Evolutionary conservation across 495 filamentous ascomycete species (phyloP), one percentile per base, ranked within the genome.

Genomic region (Jackrogersella multiformis): DNA sequence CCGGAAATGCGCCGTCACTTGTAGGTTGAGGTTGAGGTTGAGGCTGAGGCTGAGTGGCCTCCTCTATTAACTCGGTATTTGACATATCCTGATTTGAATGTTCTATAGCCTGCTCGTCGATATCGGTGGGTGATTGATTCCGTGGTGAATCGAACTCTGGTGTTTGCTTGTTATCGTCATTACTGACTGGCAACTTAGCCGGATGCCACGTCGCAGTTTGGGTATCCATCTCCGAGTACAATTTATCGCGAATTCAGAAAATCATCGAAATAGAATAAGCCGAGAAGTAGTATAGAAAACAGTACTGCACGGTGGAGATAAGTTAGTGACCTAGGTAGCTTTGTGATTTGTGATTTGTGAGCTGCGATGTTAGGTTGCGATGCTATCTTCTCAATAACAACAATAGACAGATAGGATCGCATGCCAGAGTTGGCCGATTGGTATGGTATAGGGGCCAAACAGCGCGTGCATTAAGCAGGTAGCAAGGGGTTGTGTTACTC

Each of bases 161-260:
- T 65, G 56, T 56, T 61, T 69, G 52, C 59, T 65, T 44, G 61
- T 58, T 58, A 61, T 77, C 68, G 45, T 67, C 71, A 64, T 61
- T 62, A 56, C 76, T 76, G 61, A 85, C 78, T 57, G 84, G 84
- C 83, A 81, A 84, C 71, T 81, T 76, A 21, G 84, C 84, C 60
- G 84, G 84, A 74, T 86, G 76, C 84, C 84, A 86, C 57, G 82
- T 80, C 61, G 81, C 74, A 62, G 64, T 79, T 53, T 77, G 74
- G 56, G 73, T 70, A 69, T 78, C 77, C 62, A 74, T 76, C 61
- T 74, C 55, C 77, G 61, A 24, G 61, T 65, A 82, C 80, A 68
- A 65, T 61, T 51, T 58, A 63, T 53, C 35, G 66, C 71, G 55
- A 73, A 68, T 67, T 67, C 57, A 73, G 73, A 71, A 73, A 70